Evolutionary conservation across 2,329 filamentous ascomycete species (phyloP).

Genomic region (Calycina marina): DNA sequence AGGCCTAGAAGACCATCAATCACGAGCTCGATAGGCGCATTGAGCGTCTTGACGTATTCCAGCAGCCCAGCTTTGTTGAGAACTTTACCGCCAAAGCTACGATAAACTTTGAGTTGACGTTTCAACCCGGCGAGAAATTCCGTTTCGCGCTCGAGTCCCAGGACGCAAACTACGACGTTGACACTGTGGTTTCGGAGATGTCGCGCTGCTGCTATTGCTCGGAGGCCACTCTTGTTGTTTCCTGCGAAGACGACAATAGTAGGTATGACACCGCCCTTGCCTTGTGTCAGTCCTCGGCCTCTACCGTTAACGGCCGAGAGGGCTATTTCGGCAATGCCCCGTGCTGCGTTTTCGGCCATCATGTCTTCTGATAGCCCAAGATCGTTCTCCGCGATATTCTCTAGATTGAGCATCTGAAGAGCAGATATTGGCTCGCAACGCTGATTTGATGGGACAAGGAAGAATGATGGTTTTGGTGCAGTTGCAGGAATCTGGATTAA

Average conservation of each 20-base stretch:
- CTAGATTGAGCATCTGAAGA: conserved; percentile 80
- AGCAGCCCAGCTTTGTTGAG: conserved; percentile 46
- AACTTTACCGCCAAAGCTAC: conserved; percentile 67
- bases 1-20: conserved; percentile 81
- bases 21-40: conserved; percentile 61
- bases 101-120: conserved; percentile 71
- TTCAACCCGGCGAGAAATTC: conserved; percentile 69
- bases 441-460: conserved; percentile 38
- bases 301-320: conserved; percentile 45
- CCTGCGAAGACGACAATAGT: conserved; percentile 67
- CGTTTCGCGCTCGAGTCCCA: conserved; percentile 70
- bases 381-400: conserved; percentile 79
- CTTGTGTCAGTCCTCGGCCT: conserved; percentile 20
- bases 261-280: conserved; percentile 25
- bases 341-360: conserved; percentile 81
- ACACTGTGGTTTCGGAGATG: conserved; percentile 75
- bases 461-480: conserved; percentile 27
- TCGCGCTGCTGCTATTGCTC: conserved; percentile 72
- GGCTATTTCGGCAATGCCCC: conserved; percentile 75
- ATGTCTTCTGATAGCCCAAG: conserved; percentile 78
- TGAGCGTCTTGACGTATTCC: conserved; percentile 40
- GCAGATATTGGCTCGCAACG: conserved; percentile 51
- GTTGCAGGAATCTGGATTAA: conserved; percentile 11
- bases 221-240: conserved; percentile 81
- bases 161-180: conserved; percentile 68